Percentiles rank a stretch among this genome's conserved stretches.
These are phyloP conservation scores for Tulasnella sp. DNA, from an alignment of 768 basidiomycete species.

Conservation along the genomic window DNA sequence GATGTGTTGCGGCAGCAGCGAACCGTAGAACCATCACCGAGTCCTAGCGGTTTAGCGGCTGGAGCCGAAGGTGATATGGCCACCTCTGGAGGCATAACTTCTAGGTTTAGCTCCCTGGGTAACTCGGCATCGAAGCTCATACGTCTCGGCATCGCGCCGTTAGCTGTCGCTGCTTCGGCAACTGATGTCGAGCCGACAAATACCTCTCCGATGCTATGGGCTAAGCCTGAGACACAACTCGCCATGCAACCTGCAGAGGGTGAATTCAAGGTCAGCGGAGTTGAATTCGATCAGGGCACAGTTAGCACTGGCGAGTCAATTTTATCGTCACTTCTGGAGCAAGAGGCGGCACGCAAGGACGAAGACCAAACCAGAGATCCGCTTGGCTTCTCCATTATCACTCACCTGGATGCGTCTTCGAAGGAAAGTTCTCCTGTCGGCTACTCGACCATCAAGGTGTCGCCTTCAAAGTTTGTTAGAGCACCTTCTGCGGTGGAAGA, in stretches of 20 bases:
- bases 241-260: slow-evolving; percentile 44
- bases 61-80: slow-evolving; percentile 18
- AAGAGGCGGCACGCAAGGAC: neutral
- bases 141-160: slow-evolving; percentile 4
- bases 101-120: slow-evolving; percentile 10
- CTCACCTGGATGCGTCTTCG: neutral
- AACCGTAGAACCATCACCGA: slow-evolving; percentile 28
- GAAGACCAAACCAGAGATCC: too few species aligned
- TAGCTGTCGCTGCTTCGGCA: neutral
- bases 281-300: neutral
- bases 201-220: slow-evolving; percentile 32
- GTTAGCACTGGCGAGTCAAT: neutral
- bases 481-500: slow-evolving; percentile 4
- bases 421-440: neutral
- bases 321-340: neutral
- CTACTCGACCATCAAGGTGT: neutral
- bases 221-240: slow-evolving; percentile 49
- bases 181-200: neutral
- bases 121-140: slow-evolving; percentile 13
- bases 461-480: neutral
- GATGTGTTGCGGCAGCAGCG: slow-evolving; percentile 51
- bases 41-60: slow-evolving; percentile 18
- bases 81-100: slow-evolving; percentile 1
- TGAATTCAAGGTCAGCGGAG: slow-evolving; percentile 19
- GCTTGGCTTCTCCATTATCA: too few species aligned